A percentile compares a stretch with the other conserved stretches of the same genome.
These are phyloP conservation scores for Plasmodium gallinaceum DNA, from an alignment of 169 alveolate species.

Conservation along the genomic window DNA sequence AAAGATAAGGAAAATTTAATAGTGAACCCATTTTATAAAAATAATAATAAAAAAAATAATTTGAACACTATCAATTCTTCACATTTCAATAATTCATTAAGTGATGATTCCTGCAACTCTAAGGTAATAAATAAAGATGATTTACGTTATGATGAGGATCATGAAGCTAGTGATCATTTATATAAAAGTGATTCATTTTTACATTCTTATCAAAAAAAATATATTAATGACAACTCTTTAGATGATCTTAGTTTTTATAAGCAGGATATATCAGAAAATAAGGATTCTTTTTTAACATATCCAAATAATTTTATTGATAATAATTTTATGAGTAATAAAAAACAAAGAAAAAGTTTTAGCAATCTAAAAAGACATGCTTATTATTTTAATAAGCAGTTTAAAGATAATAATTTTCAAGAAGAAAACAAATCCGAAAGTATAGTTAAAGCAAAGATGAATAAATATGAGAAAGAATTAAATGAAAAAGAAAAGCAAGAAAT, in stretches of 20 bases:
- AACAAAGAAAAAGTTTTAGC: slow-evolving; percentile 35
- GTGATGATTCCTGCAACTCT: slow-evolving; percentile 15
- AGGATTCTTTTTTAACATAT: too few species aligned
- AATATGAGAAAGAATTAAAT: slow-evolving; percentile 20
- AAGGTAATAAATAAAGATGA: background rate
- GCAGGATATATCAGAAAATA: too few species aligned
- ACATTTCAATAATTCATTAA: background rate
- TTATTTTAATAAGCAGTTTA: slow-evolving; percentile 9
- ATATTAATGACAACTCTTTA: background rate
- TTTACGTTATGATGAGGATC: background rate
- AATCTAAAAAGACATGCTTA: slow-evolving; percentile 72
- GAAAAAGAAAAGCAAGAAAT: slow-evolving; percentile 31
- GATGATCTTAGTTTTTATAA: too few species aligned
- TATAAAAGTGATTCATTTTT: slow-evolving; percentile 36
- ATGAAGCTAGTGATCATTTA: background rate
- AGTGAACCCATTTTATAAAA: too few species aligned
- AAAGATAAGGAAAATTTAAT: too few species aligned
- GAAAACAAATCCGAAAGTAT: slow-evolving; percentile 22
- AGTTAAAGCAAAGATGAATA: slow-evolving; percentile 15
- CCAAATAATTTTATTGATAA: too few species aligned
- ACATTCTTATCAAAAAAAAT: slow-evolving; percentile 8
- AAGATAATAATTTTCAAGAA: background rate
- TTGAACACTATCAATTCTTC: too few species aligned
- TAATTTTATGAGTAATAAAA: background rate
- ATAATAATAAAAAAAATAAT: too few species aligned